phyloP scores from a whole-genome alignment of 139 green algal genomes.

The Diplosphaera chodatii region DNA sequence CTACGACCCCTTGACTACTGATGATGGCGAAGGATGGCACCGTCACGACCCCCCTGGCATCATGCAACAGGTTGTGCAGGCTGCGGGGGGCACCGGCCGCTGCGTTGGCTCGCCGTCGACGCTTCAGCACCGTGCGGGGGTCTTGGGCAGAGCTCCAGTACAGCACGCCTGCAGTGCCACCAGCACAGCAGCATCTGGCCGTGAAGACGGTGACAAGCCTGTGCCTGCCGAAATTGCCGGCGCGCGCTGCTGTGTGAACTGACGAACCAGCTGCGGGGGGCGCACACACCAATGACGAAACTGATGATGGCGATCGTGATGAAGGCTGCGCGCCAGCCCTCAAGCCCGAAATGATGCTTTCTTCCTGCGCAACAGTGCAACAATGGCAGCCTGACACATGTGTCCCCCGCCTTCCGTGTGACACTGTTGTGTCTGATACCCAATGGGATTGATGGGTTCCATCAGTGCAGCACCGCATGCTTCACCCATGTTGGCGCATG shows the following conservation, averaged over 20 bases:
- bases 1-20: conserved; percentile 26
- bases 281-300: conserved; percentile 20
- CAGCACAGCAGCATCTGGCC: too few relatives aligned
- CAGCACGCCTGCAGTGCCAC: conserved; percentile 8
- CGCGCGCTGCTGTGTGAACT: too few relatives aligned
- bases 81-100: background rate
- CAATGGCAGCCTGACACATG: too few relatives aligned
- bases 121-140: conserved; percentile 9
- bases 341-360: conserved; percentile 24
- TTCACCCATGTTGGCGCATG: conserved; percentile 58
- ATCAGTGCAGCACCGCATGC: background rate
- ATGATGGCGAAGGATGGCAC: conserved; percentile 44
- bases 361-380: conserved; percentile 10
- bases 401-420: too few relatives aligned
- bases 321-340: conserved; percentile 67
- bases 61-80: background rate
- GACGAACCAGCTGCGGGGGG: too few relatives aligned
- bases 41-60: conserved; percentile 9
- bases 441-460: too few relatives aligned
- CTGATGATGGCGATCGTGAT: conserved; percentile 40
- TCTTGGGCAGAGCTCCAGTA: conserved; percentile 26
- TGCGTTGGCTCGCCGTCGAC: background rate
- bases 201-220: too few relatives aligned
- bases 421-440: too few relatives aligned
- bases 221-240: too few relatives aligned